Percentiles rank a stretch among this genome's conserved stretches.
These are phyloP conservation scores for Trichoderma endophyticum DNA, from an alignment of 2,329 filamentous ascomycete genomes.

Conservation along the genomic window DNA sequence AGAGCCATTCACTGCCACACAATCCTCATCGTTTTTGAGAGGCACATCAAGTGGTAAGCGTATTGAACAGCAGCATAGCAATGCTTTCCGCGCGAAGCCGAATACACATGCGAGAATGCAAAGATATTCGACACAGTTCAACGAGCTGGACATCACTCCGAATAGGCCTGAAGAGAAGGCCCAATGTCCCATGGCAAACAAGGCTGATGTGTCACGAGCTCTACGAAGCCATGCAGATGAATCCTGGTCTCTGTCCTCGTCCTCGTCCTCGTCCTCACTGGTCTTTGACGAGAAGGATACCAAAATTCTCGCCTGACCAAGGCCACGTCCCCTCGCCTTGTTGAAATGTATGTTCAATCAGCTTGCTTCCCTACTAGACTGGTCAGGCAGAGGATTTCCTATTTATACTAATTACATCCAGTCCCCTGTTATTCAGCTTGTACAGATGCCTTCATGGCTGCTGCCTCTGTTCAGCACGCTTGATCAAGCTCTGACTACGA, in stretches of 20 bases:
- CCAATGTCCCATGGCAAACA: too few relatives aligned
- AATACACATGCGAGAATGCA: too few relatives aligned
- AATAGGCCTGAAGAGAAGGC: too few relatives aligned
- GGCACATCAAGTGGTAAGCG: neutral
- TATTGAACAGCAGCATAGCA: neutral
- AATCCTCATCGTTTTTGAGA: neutral
- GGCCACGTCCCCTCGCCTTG: neutral
- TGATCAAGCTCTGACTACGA: constrained; percentile 51
- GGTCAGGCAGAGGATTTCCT: neutral
- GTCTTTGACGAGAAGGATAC: neutral
- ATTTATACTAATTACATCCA: neutral
- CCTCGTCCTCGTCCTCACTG: neutral
- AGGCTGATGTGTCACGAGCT: neutral
- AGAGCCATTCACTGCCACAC: neutral
- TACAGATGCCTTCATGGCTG: neutral
- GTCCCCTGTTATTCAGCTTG: neutral
- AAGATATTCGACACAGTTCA: neutral
- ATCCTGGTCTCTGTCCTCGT: neutral
- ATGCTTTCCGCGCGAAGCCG: neutral
- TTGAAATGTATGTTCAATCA: neutral
- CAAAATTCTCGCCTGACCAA: neutral
- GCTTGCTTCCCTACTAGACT: neutral
- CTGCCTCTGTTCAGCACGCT: neutral
- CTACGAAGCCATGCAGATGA: neutral
- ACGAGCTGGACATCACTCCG: neutral